Percentiles rank a stretch among this genome's conserved stretches.
These are phyloP conservation scores for Purpureocillium lavendulum DNA, from an alignment of 2,329 filamentous ascomycete genomes.

Conservation along the genomic window DNA sequence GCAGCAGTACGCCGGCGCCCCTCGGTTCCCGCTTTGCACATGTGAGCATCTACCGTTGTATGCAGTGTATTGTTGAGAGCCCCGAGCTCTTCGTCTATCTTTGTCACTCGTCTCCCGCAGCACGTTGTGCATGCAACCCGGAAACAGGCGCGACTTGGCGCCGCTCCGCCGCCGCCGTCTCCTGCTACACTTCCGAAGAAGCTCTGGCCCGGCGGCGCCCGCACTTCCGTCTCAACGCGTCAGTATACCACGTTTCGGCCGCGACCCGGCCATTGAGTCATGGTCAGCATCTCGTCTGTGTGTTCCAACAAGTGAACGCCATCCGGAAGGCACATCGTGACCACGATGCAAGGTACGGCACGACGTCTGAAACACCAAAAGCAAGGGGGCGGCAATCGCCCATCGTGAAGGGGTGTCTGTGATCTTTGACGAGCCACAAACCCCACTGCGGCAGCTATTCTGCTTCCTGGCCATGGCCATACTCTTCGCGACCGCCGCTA, in stretches of 20 bases:
- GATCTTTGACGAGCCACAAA: not conserved
- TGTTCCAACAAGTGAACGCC: not conserved
- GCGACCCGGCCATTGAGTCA: not conserved
- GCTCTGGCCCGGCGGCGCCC: not conserved
- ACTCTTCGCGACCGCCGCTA: not conserved
- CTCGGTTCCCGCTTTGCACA: too few species aligned
- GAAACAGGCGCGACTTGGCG: too few species aligned
- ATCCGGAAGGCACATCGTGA: not conserved
- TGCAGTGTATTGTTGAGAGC: too few species aligned
- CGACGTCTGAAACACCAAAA: conserved; percentile 2
- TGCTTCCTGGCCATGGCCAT: not conserved
- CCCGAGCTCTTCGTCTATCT: too few species aligned
- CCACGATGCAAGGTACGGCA: conserved; percentile 4
- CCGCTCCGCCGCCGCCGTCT: too few species aligned
- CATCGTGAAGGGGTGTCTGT: conserved; percentile 2
- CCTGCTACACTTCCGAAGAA: too few species aligned
- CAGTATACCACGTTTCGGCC: not conserved
- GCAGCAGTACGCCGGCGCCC: too few species aligned
- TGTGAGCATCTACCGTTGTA: too few species aligned
- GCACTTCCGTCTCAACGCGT: too few species aligned
- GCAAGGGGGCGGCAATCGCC: conserved; percentile 3
- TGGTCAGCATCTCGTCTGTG: not conserved
- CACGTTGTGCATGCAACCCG: too few species aligned
- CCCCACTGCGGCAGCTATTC: not conserved
- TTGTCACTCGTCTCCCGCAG: too few species aligned